These are phyloP conservation scores for Botrytis sinoallii DNA, from an alignment of 2,329 filamentous ascomycete genomes.

Conservation along the genomic window DNA sequence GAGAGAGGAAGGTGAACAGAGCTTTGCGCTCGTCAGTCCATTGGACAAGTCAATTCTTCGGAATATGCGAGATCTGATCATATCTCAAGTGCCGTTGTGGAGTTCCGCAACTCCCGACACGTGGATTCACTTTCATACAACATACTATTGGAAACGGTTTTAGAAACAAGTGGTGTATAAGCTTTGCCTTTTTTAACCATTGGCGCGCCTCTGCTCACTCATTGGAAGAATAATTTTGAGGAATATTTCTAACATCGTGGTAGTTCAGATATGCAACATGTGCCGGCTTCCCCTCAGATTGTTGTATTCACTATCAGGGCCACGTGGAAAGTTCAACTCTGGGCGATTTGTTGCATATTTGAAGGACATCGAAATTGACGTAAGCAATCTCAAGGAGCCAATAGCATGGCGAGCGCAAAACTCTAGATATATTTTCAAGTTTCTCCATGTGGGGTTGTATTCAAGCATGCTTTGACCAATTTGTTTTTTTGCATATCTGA, in stretches of 20 bases:
- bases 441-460: background rate
- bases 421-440: background rate
- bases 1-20: background rate
- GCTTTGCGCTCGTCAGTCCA: background rate
- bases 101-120: background rate
- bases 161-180: too few species aligned
- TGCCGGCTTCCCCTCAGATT: background rate
- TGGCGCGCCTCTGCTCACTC: background rate
- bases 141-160: too few species aligned
- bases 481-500: background rate
- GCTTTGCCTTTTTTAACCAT: background rate
- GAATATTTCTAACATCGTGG: background rate
- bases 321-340: background rate
- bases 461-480: background rate
- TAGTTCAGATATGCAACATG: background rate
- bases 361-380: slow-evolving; percentile 6
- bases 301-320: background rate
- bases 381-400: background rate
- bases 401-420: background rate
- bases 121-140: background rate
- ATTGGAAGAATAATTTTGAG: background rate
- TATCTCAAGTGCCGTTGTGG: background rate
- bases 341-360: background rate
- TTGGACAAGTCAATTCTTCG: background rate
- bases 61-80: background rate